Conservation (phyloP, 805 yeast genomes). For the Candida ipomoeae region DNA sequence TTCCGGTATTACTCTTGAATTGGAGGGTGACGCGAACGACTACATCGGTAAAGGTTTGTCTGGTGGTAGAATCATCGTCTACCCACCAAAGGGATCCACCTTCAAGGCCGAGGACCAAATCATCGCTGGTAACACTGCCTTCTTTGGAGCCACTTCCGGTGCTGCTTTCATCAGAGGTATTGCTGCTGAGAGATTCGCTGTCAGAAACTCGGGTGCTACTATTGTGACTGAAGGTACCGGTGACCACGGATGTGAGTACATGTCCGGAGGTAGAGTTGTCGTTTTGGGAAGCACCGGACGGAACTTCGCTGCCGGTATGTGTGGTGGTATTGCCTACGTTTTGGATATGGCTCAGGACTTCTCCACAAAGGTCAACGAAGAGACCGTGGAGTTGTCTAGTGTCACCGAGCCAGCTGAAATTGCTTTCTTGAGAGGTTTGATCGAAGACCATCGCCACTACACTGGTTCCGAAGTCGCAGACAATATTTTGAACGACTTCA, state of each 20-base stretch:
- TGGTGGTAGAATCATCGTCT: constrained; percentile 90
- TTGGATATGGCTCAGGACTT: constrained; percentile 94
- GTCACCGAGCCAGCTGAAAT: constrained; percentile 86
- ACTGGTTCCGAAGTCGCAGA: constrained; percentile 90
- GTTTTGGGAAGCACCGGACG: constrained; percentile 90
- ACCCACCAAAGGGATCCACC: constrained; percentile 78
- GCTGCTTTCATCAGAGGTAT: constrained; percentile 91
- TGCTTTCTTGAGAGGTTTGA: constrained; percentile 86
- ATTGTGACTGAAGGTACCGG: constrained; percentile 97
- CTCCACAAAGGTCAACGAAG: constrained; percentile 69
- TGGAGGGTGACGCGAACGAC: constrained; percentile 97
- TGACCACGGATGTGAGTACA: constrained; percentile 98
- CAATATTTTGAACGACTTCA: constrained; percentile 77
- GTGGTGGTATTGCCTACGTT: constrained; percentile 98
- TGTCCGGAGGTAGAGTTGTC: constrained; percentile 98
- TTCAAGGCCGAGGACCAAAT: constrained; percentile 96
- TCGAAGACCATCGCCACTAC: constrained; percentile 94
- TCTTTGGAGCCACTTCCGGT: constrained; percentile 97
- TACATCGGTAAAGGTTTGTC: constrained; percentile 96
- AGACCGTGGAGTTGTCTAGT: constrained; percentile 73
- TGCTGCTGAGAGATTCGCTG: constrained; percentile 98
- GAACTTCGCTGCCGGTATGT: constrained; percentile 96
- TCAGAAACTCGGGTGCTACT: constrained; percentile 96
- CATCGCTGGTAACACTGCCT: constrained; percentile 93
- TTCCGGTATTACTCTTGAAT: constrained; percentile 89